Percentiles rank a stretch among this genome's conserved stretches.
Conservation (phyloP, 148 eudicot species). For the Amaranthus palmeri region DNA sequence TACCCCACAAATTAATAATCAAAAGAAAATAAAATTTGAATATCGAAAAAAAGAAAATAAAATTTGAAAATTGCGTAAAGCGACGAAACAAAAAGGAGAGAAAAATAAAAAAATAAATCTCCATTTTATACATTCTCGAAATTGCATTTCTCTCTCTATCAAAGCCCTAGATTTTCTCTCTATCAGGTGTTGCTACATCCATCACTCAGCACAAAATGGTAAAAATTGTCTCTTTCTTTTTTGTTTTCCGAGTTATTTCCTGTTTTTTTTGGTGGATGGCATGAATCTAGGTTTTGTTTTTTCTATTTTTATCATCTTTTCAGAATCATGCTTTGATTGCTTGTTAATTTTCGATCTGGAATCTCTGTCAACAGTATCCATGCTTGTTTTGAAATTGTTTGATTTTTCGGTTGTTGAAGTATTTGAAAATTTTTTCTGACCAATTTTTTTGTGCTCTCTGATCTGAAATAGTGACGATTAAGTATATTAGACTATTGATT, state of each 20-base stretch:
- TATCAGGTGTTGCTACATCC: conserved; percentile 2
- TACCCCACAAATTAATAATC: too few relatives aligned
- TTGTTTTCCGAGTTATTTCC: not conserved
- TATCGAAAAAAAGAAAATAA: too few relatives aligned
- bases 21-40: too few relatives aligned
- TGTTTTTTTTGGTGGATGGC: not conserved
- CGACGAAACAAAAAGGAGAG: too few relatives aligned
- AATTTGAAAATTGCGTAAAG: too few relatives aligned
- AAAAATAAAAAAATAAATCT: not conserved
- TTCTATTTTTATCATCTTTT: not conserved
- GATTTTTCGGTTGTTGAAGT: not conserved
- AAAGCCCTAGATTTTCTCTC: conserved; percentile 16
- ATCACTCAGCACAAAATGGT: conserved; percentile 4
- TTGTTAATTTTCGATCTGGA: not conserved
- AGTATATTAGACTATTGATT: not conserved
- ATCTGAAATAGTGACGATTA: too few relatives aligned
- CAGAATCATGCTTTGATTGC: not conserved
- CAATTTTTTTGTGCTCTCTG: not conserved
- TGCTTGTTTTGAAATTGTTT: not conserved
- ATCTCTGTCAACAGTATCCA: not conserved
- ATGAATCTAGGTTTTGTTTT: not conserved
- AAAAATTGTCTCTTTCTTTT: not conserved
- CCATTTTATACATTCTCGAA: not conserved
- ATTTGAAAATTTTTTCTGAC: not conserved
- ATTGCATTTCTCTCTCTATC: conserved; percentile 6